Conservation (phyloP, 305 asterid genomes). For the Nicotiana rustica region DNA sequence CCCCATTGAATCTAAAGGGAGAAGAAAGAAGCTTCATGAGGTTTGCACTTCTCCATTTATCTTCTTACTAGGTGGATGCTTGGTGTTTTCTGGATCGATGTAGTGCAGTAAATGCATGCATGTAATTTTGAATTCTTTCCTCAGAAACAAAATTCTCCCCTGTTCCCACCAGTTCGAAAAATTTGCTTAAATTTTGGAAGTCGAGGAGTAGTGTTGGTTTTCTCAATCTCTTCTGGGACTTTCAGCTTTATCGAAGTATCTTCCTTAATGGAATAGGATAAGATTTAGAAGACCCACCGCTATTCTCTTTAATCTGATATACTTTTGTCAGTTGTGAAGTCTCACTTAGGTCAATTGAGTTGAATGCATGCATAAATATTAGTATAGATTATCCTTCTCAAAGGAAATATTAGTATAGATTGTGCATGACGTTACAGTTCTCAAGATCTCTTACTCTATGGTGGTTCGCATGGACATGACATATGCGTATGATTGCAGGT, state of each 20-base stretch:
- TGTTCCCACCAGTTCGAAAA: neutral
- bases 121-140: neutral
- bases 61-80: constrained; percentile 6
- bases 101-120: neutral
- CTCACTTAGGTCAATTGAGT: neutral
- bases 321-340: neutral
- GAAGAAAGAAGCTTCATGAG: constrained; percentile 94
- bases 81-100: neutral
- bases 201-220: neutral
- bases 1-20: constrained; percentile 93
- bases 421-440: neutral
- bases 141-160: neutral
- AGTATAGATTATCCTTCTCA: too few relatives aligned
- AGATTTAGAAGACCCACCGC: neutral
- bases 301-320: neutral
- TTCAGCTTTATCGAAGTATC: neutral
- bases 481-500: constrained; percentile 60
- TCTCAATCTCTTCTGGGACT: constrained; percentile 18
- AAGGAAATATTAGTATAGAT: neutral
- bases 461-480: constrained; percentile 8
- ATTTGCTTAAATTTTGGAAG: neutral
- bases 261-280: neutral
- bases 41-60: constrained; percentile 45
- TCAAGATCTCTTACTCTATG: neutral
- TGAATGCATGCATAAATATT: neutral